A percentile compares a stretch with the other conserved stretches of the same genome.
Conservation (phyloP, 768 basidiomycete genomes). For the Suillus paluster region DNA sequence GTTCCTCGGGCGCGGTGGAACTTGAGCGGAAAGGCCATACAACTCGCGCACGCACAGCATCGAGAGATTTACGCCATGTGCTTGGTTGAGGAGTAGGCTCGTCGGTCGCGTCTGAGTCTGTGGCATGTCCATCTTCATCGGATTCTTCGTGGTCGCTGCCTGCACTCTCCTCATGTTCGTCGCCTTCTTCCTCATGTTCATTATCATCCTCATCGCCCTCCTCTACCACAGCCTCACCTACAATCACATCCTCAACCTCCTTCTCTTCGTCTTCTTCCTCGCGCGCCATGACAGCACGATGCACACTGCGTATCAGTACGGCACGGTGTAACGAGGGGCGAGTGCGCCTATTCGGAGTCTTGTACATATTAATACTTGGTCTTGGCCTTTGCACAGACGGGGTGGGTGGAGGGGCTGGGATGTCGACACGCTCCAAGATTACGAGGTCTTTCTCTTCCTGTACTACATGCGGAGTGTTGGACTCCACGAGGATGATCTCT, state of each 20-base stretch:
- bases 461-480: slow-evolving; percentile 66
- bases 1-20: slow-evolving; percentile 24
- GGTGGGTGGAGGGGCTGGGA: slow-evolving; percentile 20
- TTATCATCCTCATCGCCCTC: slow-evolving; percentile 39
- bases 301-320: slow-evolving; percentile 72
- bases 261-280: slow-evolving; percentile 58
- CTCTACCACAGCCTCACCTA: slow-evolving; percentile 48
- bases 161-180: slow-evolving; percentile 16
- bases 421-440: slow-evolving; percentile 71
- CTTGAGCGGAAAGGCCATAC: slow-evolving; percentile 35
- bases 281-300: slow-evolving; percentile 56
- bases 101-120: slow-evolving; percentile 15
- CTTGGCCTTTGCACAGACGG: slow-evolving; percentile 6
- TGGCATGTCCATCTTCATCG: slow-evolving; percentile 14
- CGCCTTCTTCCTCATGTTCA: slow-evolving; percentile 21
- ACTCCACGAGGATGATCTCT: slow-evolving; percentile 65
- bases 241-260: slow-evolving; percentile 52
- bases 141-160: slow-evolving; percentile 13
- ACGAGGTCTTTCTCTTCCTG: slow-evolving; percentile 74
- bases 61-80: slow-evolving; percentile 40
- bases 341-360: slow-evolving; percentile 30
- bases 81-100: slow-evolving; percentile 11
- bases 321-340: slow-evolving; percentile 66
- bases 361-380: slow-evolving; percentile 8
- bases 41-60: slow-evolving; percentile 32